Evolutionary conservation across 2,329 filamentous ascomycete genomes (phyloP), one percentile per base, ranked within the genome.

Genomic region (Teratosphaeria epicoccoides): DNA sequence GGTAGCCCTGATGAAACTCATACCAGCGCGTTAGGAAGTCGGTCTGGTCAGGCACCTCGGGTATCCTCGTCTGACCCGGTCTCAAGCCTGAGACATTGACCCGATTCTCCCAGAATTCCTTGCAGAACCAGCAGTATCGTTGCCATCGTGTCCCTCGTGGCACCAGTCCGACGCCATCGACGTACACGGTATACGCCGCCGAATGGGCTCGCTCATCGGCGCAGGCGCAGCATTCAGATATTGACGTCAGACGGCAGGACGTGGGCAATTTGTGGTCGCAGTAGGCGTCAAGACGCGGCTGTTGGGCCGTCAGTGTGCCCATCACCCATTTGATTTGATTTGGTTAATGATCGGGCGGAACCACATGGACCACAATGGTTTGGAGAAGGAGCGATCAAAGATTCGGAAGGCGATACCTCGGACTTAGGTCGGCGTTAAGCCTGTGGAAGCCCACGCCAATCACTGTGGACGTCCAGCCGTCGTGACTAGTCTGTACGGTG

Each of bases 71-170:
- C 52, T 75, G 70, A 2, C 63, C 64, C 1, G 69, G 64, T n/a
- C 68, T 61, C 24, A 76, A 60, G 4, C 73, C 69, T 14, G 71
- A 71, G 5, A 66, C 68, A 7, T 65, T 64, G 17, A 76, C 65
- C 17, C 74, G 59, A 49, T 74, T 72, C 48, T 66, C 68, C 74
- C 74, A 77, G 61, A 75, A 77, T 46, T 73, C 72, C 62, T 73
- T 73, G 55, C 74, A 77, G 56, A 71, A 74, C 73, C 73, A 76
- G 56, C 74, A 77, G 53, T 77, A 77, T 51, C 71, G 63, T 57
- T 76, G 71, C 73, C 74, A 76, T 37, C 74, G 58, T 4, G 69
- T 73, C 2, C 73, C 74, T 23, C 73, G 64, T 29, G 70, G 66
- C 5, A 76, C 73, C 43, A 73, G 73, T 9, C 74, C 74, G n/a